Percentiles rank a stretch among this genome's conserved stretches.
These are phyloP conservation scores for Phoma herbarum DNA, from an alignment of 2,329 filamentous ascomycete species.

Conservation along the genomic window DNA sequence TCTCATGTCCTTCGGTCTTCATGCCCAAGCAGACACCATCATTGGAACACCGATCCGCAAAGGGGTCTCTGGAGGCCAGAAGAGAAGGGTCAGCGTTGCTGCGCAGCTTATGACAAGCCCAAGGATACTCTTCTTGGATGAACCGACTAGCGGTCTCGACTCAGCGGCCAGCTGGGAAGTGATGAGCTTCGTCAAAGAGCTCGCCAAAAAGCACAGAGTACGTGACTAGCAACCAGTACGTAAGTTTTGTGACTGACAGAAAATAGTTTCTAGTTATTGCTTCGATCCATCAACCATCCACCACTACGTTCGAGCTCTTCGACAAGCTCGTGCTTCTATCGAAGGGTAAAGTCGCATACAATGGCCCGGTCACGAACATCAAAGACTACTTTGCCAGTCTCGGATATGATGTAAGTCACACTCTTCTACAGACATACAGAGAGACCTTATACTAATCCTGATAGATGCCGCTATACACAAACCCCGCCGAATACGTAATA, in stretches of 20 bases:
- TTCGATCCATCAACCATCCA: conserved; percentile 87
- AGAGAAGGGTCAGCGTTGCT: conserved; percentile 79
- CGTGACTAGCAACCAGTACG: conserved; percentile 26
- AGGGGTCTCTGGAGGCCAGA: conserved; percentile 86
- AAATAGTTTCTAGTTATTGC: conserved; percentile 74
- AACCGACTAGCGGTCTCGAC: conserved; percentile 85
- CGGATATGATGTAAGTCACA: conserved; percentile 54
- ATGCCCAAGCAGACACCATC: conserved; percentile 72
- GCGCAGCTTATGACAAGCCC: conserved; percentile 83
- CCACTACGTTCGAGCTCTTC: conserved; percentile 79
- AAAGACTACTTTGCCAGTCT: conserved; percentile 70
- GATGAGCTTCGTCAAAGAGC: conserved; percentile 72
- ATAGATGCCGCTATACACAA: conserved; percentile 73
- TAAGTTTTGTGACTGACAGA: conserved; percentile 11
- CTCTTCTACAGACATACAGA: not conserved
- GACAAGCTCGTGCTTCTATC: conserved; percentile 81
- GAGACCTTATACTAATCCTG: not conserved
- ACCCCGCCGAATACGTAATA: conserved; percentile 82
- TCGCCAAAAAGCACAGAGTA: conserved; percentile 73
- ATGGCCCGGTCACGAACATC: conserved; percentile 68
- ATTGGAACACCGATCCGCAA: conserved; percentile 85
- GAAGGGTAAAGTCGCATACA: conserved; percentile 74
- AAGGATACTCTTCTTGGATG: conserved; percentile 82
- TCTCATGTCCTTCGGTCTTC: conserved; percentile 76
- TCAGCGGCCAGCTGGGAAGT: conserved; percentile 80